Percentiles rank a stretch among this genome's conserved stretches.
Evolutionary conservation across 2,329 filamentous ascomycete species (phyloP).

Genomic region (Diaporthe australafricana): DNA sequence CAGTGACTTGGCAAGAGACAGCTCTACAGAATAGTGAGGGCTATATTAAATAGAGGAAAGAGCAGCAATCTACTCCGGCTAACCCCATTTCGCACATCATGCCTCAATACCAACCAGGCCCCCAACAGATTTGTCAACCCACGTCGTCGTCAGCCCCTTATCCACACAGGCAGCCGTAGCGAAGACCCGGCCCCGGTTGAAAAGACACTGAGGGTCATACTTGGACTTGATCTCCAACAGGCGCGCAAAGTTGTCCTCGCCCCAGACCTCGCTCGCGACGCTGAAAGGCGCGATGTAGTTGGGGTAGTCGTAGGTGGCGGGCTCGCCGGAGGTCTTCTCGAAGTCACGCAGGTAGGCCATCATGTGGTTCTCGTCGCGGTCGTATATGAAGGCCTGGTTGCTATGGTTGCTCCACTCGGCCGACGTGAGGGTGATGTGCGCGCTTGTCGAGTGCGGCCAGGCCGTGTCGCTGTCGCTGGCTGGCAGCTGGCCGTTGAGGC

Average conservation of each 20-base stretch:
- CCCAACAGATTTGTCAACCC: constrained; percentile 6
- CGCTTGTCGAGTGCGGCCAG: constrained; percentile 33
- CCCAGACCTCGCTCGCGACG: constrained; percentile 30
- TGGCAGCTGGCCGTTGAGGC: constrained; percentile 13
- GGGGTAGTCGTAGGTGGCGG: constrained; percentile 32
- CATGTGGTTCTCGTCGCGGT: constrained; percentile 28
- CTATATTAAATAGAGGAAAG: no score
- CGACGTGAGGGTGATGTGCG: constrained; percentile 32
- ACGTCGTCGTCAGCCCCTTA: constrained; percentile 31
- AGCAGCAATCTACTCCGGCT: no score
- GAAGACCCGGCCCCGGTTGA: constrained; percentile 27
- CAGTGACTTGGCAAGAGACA: no score
- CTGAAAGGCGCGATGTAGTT: constrained; percentile 32
- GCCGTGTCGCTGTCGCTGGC: constrained; percentile 30
- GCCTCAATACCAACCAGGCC: not conserved
- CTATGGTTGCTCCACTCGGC: constrained; percentile 33
- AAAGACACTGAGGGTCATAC: constrained; percentile 32
- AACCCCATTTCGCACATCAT: no score
- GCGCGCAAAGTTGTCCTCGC: constrained; percentile 30
- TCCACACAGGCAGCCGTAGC: constrained; percentile 25
- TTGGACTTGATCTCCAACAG: constrained; percentile 32
- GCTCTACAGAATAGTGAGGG: no score
- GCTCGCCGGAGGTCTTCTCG: not conserved
- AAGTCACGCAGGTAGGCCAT: constrained; percentile 31
- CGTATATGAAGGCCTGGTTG: constrained; percentile 29